These are phyloP conservation scores for Extremus antarcticus DNA, from an alignment of 495 filamentous ascomycete genomes.

Conservation along the genomic window DNA sequence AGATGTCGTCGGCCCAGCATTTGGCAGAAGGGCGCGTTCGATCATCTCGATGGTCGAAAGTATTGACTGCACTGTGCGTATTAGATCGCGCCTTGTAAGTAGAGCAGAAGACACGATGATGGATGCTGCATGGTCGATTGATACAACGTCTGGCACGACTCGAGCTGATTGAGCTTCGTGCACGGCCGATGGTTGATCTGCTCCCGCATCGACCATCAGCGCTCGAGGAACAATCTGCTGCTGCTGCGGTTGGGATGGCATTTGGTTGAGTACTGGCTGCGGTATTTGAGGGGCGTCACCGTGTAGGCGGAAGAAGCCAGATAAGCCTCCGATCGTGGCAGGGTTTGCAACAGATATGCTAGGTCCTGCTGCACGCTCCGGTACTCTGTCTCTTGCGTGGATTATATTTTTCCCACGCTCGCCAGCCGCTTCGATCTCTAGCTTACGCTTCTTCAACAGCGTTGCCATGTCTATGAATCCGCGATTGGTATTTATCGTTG, in stretches of 20 bases:
- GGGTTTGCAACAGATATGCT: too few species aligned
- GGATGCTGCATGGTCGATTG: constrained; percentile 11
- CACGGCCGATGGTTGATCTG: too few species aligned
- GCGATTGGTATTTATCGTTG: constrained; percentile 3
- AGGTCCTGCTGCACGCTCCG: too few species aligned
- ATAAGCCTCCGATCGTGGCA: background rate
- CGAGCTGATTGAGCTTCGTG: too few species aligned
- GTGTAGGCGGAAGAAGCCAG: background rate
- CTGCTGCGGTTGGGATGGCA: background rate
- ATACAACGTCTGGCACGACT: background rate
- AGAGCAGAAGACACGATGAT: constrained; percentile 43
- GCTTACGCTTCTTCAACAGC: constrained; percentile 24
- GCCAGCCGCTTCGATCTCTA: constrained; percentile 22
- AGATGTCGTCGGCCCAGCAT: background rate
- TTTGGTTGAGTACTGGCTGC: background rate
- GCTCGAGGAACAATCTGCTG: background rate
- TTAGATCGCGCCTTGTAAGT: constrained; percentile 34
- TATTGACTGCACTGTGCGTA: constrained; percentile 36
- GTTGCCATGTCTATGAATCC: constrained; percentile 15
- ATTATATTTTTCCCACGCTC: background rate
- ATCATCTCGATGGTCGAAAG: constrained; percentile 46
- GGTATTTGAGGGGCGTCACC: background rate
- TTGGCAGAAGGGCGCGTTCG: constrained; percentile 44
- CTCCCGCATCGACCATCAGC: background rate
- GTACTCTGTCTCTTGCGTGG: background rate